Percentiles rank a stretch among this genome's conserved stretches.
Evolutionary conservation across 495 filamentous ascomycete species (phyloP).

Genomic region (Aspergillus egyptiacus): DNA sequence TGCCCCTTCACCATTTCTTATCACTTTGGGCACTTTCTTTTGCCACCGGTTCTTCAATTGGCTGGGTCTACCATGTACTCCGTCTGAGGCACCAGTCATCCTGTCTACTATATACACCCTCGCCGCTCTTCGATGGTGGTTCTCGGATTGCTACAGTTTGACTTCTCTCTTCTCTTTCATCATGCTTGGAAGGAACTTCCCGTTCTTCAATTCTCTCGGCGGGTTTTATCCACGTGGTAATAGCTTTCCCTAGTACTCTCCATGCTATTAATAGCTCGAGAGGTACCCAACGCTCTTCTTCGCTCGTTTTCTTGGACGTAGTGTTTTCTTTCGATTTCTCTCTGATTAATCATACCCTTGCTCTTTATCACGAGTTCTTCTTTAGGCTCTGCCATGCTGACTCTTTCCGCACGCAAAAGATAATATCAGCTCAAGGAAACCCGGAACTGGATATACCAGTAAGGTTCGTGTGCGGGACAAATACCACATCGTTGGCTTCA

Average conservation of each 20-base stretch:
- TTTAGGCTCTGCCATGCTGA: not conserved
- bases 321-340: not conserved
- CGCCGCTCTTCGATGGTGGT: not conserved
- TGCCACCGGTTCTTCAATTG: constrained; percentile 13
- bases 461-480: constrained; percentile 85
- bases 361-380: not conserved
- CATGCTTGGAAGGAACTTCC: constrained; percentile 42
- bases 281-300: constrained; percentile 4
- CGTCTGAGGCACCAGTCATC: constrained; percentile 13
- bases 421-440: constrained; percentile 35
- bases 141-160: constrained; percentile 6
- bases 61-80: constrained; percentile 17
- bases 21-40: constrained; percentile 9
- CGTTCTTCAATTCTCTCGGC: constrained; percentile 37
- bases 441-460: constrained; percentile 58
- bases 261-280: constrained; percentile 9
- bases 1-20: constrained; percentile 15
- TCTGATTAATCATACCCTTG: constrained; percentile 10
- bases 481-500: constrained; percentile 96
- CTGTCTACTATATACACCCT: constrained; percentile 8
- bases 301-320: not conserved
- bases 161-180: constrained; percentile 23
- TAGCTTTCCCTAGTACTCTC: constrained; percentile 25
- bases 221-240: constrained; percentile 48
- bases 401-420: constrained; percentile 21